Conservation (phyloP, 495 filamentous ascomycete genomes). For the Glonium stellatum region DNA sequence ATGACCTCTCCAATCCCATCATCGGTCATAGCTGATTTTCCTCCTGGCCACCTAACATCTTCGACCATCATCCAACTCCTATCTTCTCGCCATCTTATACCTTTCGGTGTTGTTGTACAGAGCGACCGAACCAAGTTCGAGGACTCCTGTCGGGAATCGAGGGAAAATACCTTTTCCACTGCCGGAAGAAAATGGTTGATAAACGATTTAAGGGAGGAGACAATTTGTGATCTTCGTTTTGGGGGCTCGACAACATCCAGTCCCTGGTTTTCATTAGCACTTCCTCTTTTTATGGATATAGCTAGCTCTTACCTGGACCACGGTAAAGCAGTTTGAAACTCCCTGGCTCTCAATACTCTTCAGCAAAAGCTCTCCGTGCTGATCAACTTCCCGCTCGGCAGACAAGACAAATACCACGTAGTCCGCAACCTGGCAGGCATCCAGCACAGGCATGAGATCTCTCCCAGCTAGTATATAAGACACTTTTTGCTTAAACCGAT, state of each 20-base stretch:
- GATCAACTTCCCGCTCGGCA: constrained; percentile 72
- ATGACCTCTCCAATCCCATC: constrained; percentile 51
- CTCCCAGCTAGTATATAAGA: constrained; percentile 68
- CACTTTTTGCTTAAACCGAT: constrained; percentile 87
- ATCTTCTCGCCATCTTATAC: constrained; percentile 86
- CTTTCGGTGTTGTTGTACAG: constrained; percentile 85
- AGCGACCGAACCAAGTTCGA: constrained; percentile 81
- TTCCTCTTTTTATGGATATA: neutral
- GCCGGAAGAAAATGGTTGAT: constrained; percentile 88
- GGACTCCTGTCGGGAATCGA: constrained; percentile 82
- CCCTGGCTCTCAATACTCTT: constrained; percentile 87
- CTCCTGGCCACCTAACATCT: constrained; percentile 60
- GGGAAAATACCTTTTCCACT: constrained; percentile 76
- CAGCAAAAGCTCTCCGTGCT: constrained; percentile 71
- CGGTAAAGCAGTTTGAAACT: constrained; percentile 74
- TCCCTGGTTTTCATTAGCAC: constrained; percentile 31
- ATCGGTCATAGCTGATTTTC: constrained; percentile 35
- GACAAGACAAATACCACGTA: constrained; percentile 82
- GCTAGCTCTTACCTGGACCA: constrained; percentile 50
- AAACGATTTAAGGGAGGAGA: constrained; percentile 76
- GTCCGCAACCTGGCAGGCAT: constrained; percentile 83
- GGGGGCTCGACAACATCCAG: constrained; percentile 68
- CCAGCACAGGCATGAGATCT: constrained; percentile 66
- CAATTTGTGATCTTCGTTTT: constrained; percentile 68
- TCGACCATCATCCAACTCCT: constrained; percentile 92